Evolutionary conservation across 352 stramenopile genomes (phyloP).

Genomic region (Phytophthora constricta): DNA sequence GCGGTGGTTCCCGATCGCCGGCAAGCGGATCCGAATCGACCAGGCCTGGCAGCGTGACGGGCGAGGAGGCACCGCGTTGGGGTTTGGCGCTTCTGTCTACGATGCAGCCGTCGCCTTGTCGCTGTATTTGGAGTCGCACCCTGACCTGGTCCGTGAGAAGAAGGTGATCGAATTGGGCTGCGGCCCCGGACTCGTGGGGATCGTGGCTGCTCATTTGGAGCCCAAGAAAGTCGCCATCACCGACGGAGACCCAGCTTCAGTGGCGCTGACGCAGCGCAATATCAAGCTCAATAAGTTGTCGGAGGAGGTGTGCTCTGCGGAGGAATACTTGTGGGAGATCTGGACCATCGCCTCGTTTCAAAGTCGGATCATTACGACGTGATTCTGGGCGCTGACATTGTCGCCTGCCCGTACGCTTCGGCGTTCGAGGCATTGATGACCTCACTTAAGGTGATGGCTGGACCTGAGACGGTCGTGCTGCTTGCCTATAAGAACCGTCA

Average conservation of each 20-base stretch:
- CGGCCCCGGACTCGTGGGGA: constrained; percentile 73
- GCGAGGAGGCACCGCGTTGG: constrained; percentile 69
- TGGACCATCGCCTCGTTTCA: constrained; percentile 33
- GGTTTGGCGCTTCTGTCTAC: constrained; percentile 87
- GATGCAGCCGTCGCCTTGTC: constrained; percentile 79
- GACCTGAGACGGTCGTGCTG: constrained; percentile 53
- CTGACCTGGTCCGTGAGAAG: constrained; percentile 53
- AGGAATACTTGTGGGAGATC: constrained; percentile 70
- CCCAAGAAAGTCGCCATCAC: constrained; percentile 62
- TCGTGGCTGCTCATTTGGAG: constrained; percentile 65
- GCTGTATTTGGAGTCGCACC: constrained; percentile 74
- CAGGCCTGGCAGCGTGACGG: constrained; percentile 83
- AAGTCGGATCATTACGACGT: constrained; percentile 58
- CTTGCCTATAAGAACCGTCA: constrained; percentile 84
- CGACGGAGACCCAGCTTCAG: constrained; percentile 74
- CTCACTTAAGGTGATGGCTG: constrained; percentile 55
- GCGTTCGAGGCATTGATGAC: constrained; percentile 69
- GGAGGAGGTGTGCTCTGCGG: constrained; percentile 33
- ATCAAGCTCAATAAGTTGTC: constrained; percentile 36
- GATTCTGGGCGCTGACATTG: constrained; percentile 82
- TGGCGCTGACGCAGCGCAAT: constrained; percentile 71
- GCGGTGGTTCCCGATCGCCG: constrained; percentile 74
- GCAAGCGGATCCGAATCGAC: constrained; percentile 62
- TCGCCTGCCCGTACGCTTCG: constrained; percentile 79
- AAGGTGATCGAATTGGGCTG: constrained; percentile 78